phyloP scores from a whole-genome alignment of 1,139 yeast species.

The Suhomyces bolitotheri region DNA sequence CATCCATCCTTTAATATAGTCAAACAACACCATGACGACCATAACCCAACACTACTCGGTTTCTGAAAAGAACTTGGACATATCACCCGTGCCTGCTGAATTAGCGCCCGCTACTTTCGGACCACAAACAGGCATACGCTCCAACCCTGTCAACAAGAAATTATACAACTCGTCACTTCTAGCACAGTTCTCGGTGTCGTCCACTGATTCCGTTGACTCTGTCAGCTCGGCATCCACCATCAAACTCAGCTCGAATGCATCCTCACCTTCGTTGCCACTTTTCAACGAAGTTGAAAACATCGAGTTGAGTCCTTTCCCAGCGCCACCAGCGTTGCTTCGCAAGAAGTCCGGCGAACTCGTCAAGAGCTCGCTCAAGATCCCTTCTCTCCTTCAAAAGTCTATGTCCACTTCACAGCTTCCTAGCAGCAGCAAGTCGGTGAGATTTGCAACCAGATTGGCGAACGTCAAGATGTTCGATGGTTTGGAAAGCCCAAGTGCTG shows the following conservation, averaged over 20 bases:
- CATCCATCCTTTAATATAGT: no score
- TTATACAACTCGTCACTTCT: slow-evolving; percentile 10
- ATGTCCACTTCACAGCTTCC: slow-evolving; percentile 29
- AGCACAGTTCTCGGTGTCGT: slow-evolving; percentile 7
- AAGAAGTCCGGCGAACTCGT: slow-evolving; percentile 43
- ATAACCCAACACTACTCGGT: slow-evolving; percentile 6
- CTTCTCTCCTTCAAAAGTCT: slow-evolving; percentile 25
- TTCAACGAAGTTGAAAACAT: slow-evolving; percentile 7
- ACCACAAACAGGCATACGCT: slow-evolving; percentile 4
- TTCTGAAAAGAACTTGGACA: slow-evolving; percentile 2
- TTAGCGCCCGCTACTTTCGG: not conserved
- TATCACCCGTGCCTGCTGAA: slow-evolving; percentile 1
- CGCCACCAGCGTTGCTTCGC: slow-evolving; percentile 27
- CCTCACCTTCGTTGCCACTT: slow-evolving; percentile 13
- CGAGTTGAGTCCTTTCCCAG: not conserved
- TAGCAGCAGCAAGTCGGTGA: slow-evolving; percentile 31
- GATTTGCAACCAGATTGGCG: slow-evolving; percentile 39
- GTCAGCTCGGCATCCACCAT: slow-evolving; percentile 11
- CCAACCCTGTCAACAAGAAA: slow-evolving; percentile 5
- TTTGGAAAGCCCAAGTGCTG: slow-evolving; percentile 41
- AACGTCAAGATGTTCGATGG: slow-evolving; percentile 46
- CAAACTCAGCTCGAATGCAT: slow-evolving; percentile 10
- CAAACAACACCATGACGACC: slow-evolving; percentile 2
- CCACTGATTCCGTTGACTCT: slow-evolving; percentile 12
- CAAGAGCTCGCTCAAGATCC: slow-evolving; percentile 40